Evolutionary conservation across 208 protist species (phyloP), one percentile per base, ranked within the genome.

Genomic region (Leishmania gerbilli): DNA sequence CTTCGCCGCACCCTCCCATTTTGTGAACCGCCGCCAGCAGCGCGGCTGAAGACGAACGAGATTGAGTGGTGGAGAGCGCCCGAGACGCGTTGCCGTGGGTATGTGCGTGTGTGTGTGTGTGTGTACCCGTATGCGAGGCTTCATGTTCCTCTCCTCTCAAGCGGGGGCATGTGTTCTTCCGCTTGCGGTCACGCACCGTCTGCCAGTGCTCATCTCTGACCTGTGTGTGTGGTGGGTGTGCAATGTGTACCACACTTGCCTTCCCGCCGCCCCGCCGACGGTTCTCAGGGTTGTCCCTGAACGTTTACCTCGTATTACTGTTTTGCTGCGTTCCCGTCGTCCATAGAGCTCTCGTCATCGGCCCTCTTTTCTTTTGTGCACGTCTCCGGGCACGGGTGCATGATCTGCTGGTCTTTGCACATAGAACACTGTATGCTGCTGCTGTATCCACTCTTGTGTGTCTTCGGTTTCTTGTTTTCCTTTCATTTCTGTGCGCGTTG

Each of bases 11-110:
- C 80, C 84, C 9, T 79, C 71, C 0, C 21, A 17, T 8, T 11
- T 84, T 19, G 69, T 71, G 42, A 80, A 86, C 13, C 53, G 27
- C 0, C 62, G 80, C 1, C 71, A 81, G n/a, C 51, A 45, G 1
- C 49, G 17, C 51, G 2, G 49, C 51, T n/a, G 53, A 76, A 24
- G 34, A 11, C 6, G 51, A 58, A 40, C 7, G 9, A 45, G 15
- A 31, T 27, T 11, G 19, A 5, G 15, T 24, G 15, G 40, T 27
- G 45, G 45, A 13, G 11, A 37, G 27, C 69, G 27, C 42, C 21
- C 4, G 2, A 51, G 47, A 51, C 5, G 27, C 42, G 37, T 8
- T 55, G 3, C n/a, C 45, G 49, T 74, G 21, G 69, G 42, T 53
- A 24, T 40, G 51, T n/a, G n/a, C 27, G 34, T 37, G 34, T 37